A percentile compares a stretch with the other conserved stretches of the same genome.
Evolutionary conservation across 148 eudicot genomes (phyloP).

Genomic region (Rhododendron mucronatum): DNA sequence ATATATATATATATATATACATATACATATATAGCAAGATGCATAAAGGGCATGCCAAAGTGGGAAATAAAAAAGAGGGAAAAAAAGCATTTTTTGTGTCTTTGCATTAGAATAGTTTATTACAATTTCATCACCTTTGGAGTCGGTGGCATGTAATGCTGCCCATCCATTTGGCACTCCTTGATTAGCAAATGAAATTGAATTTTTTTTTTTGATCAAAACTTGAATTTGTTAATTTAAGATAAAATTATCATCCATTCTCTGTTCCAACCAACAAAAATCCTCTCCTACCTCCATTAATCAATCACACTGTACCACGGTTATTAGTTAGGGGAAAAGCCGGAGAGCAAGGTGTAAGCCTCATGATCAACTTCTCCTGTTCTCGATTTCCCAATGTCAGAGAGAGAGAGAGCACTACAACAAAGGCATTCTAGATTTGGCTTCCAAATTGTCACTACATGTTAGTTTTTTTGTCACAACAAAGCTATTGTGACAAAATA

Average conservation of each 20-base stretch:
- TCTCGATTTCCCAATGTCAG: not conserved
- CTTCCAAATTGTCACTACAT: no score
- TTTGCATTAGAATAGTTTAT: not conserved
- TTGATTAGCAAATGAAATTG: not conserved
- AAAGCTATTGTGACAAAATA: no score
- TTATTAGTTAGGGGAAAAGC: not conserved
- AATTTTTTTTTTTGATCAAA: no score
- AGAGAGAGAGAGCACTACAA: no score
- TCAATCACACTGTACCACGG: no score
- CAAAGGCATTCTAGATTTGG: no score
- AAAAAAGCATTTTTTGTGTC: not conserved
- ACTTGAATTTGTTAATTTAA: not conserved
- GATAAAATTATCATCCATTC: not conserved
- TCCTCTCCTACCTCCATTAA: no score
- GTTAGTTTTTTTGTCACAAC: no score
- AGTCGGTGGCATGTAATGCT: constrained; percentile 15
- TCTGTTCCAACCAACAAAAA: no score
- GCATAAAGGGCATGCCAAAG: not conserved
- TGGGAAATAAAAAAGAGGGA: not conserved
- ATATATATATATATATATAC: no score
- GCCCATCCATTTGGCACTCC: constrained; percentile 4
- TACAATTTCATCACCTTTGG: not conserved
- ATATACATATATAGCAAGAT: not conserved
- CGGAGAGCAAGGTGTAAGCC: constrained; percentile 6
- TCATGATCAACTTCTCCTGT: not conserved